Conservation (phyloP, 83 land plant genomes). For the Isoetes engelmannii region DNA sequence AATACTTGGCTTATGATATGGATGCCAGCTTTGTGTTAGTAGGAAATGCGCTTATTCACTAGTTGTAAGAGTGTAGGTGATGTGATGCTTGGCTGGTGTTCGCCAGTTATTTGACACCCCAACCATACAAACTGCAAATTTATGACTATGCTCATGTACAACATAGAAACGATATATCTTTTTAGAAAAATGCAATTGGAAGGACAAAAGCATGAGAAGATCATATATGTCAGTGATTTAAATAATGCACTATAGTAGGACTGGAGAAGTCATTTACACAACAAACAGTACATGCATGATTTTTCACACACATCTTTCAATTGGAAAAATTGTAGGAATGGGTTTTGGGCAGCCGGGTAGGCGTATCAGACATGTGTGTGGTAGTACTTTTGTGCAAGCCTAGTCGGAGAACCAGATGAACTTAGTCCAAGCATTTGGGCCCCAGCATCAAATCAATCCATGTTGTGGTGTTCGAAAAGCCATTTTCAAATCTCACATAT, state of each 20-base stretch:
- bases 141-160: conserved; percentile 30
- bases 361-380: background rate
- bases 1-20: no score
- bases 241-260: conserved; percentile 39
- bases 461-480: conserved; percentile 83
- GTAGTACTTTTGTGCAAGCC: background rate
- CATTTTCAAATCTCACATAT: conserved; percentile 78
- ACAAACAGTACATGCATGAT: background rate
- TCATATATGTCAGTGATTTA: no score
- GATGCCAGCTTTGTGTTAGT: no score
- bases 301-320: background rate
- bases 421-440: conserved; percentile 61
- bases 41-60: no score
- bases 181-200: no score
- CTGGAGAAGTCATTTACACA: conserved; percentile 31
- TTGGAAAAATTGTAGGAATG: background rate
- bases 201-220: no score
- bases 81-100: no score
- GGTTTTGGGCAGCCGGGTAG: background rate
- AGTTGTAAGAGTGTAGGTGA: no score
- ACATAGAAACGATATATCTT: background rate
- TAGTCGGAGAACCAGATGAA: conserved; percentile 16
- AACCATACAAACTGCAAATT: conserved; percentile 60
- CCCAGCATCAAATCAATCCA: conserved; percentile 61
- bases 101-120: conserved; percentile 23